Conservation (phyloP, 805 yeast species). For the Sungouiozyma intestinalis region DNA sequence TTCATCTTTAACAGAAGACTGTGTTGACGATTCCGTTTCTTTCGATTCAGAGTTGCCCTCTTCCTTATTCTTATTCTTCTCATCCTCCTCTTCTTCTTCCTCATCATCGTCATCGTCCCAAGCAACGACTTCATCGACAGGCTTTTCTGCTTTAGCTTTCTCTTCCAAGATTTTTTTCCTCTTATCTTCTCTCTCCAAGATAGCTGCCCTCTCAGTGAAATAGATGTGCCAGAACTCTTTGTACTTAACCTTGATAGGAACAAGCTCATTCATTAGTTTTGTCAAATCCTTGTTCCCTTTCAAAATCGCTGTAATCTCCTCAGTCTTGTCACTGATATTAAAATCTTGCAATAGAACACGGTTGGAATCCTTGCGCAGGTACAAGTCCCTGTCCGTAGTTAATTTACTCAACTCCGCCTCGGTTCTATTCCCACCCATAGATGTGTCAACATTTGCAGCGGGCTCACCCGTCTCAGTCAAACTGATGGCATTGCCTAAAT, state of each 20-base stretch:
- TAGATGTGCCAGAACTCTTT: slow-evolving; percentile 68
- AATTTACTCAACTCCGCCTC: slow-evolving; percentile 53
- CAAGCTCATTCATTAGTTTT: slow-evolving; percentile 48
- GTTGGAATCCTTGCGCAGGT: slow-evolving; percentile 26
- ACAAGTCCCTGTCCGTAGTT: slow-evolving; percentile 39
- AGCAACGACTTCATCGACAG: slow-evolving; percentile 27
- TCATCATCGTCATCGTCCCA: slow-evolving; percentile 32
- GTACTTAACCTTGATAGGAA: slow-evolving; percentile 52
- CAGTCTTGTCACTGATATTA: slow-evolving; percentile 37
- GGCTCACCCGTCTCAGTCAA: slow-evolving; percentile 4
- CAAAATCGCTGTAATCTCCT: slow-evolving; percentile 40
- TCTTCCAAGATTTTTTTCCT: slow-evolving; percentile 51
- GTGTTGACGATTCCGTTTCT: neutral
- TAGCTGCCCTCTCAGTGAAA: slow-evolving; percentile 41
- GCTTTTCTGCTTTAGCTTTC: slow-evolving; percentile 27
- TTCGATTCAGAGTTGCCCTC: slow-evolving; percentile 7
- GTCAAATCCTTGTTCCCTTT: slow-evolving; percentile 41
- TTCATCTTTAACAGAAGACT: slow-evolving; percentile 5
- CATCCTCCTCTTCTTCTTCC: slow-evolving; percentile 11
- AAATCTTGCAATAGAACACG: slow-evolving; percentile 15
- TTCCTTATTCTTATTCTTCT: slow-evolving; percentile 11
- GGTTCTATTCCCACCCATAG: slow-evolving; percentile 42
- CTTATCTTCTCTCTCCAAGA: slow-evolving; percentile 51
- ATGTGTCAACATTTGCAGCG: slow-evolving; percentile 10
- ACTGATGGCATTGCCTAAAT: slow-evolving; percentile 16